A percentile compares a stretch with the other conserved stretches of the same genome.
Conservation (phyloP, 352 stramenopile species). For the Pythium apleroticum region DNA sequence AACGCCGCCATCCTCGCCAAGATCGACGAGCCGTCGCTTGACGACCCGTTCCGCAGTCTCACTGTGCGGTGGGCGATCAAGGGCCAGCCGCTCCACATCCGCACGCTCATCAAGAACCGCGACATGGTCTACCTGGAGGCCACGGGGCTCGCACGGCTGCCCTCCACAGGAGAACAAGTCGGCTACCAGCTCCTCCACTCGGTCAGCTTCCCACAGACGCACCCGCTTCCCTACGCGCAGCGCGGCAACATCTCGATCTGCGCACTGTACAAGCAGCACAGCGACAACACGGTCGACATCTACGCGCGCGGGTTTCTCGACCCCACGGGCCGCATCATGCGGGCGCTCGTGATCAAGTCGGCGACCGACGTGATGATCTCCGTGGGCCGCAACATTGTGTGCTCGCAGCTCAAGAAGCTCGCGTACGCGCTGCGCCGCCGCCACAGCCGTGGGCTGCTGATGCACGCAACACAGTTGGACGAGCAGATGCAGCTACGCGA, state of each 20-base stretch:
- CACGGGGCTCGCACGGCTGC: conserved; percentile 39
- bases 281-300: conserved; percentile 48
- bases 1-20: conserved; percentile 46
- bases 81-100: conserved; percentile 34
- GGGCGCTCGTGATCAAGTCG: conserved; percentile 48
- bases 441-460: conserved; percentile 6
- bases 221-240: conserved; percentile 35
- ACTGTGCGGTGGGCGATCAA: conserved; percentile 64
- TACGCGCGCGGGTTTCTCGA: conserved; percentile 41
- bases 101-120: conserved; percentile 50
- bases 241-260: conserved; percentile 59
- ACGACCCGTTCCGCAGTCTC: conserved; percentile 48
- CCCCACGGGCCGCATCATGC: conserved; percentile 44
- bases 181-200: conserved; percentile 71
- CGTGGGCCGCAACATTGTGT: conserved; percentile 41
- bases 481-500: conserved; percentile 15
- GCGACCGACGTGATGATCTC: conserved; percentile 44
- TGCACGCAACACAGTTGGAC: conserved; percentile 8
- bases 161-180: conserved; percentile 41
- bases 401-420: conserved; percentile 57
- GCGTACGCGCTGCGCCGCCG: conserved; percentile 27
- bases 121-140: conserved; percentile 67
- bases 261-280: conserved; percentile 49
- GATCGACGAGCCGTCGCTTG: conserved; percentile 34
- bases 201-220: conserved; percentile 50